Conservation (phyloP, 2,329 filamentous ascomycete genomes). For the Aspergillus fructus region DNA sequence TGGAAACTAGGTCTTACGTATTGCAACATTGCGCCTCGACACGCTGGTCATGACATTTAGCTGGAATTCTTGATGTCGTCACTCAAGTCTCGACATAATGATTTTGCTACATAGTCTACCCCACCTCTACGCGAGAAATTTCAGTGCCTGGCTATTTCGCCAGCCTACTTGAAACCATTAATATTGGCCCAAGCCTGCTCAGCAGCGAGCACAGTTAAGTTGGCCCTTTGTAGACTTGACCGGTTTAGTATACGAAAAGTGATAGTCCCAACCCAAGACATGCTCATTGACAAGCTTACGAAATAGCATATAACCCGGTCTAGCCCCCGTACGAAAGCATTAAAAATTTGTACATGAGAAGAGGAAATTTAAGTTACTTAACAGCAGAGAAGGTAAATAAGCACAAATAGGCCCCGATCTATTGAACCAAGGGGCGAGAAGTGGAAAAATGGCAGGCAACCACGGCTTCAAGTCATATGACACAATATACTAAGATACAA, state of each 20-base stretch:
- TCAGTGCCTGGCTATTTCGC: background rate
- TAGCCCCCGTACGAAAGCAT: background rate
- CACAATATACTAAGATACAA: constrained; percentile 38
- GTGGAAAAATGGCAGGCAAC: constrained; percentile 24
- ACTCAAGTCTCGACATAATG: background rate
- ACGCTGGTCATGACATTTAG: background rate
- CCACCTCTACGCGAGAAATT: background rate
- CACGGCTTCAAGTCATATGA: constrained; percentile 28
- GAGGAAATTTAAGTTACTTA: constrained; percentile 19
- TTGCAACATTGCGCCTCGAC: background rate
- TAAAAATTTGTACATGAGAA: constrained; percentile 11
- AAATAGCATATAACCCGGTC: background rate
- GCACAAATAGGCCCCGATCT: constrained; percentile 19
- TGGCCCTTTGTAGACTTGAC: no score
- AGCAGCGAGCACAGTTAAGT: no score
- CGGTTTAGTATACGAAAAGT: no score
- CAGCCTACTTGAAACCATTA: background rate
- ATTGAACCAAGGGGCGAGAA: constrained; percentile 12
- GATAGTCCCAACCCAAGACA: no score
- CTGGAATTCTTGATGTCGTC: background rate
- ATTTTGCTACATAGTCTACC: no score
- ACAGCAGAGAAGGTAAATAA: constrained; percentile 24
- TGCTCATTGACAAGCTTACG: background rate
- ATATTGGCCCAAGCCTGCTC: no score
- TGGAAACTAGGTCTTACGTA: background rate